A percentile compares a stretch with the other conserved stretches of the same genome.
Conservation (phyloP, 2,329 filamentous ascomycete species). For the Cercospora nicotianae region DNA sequence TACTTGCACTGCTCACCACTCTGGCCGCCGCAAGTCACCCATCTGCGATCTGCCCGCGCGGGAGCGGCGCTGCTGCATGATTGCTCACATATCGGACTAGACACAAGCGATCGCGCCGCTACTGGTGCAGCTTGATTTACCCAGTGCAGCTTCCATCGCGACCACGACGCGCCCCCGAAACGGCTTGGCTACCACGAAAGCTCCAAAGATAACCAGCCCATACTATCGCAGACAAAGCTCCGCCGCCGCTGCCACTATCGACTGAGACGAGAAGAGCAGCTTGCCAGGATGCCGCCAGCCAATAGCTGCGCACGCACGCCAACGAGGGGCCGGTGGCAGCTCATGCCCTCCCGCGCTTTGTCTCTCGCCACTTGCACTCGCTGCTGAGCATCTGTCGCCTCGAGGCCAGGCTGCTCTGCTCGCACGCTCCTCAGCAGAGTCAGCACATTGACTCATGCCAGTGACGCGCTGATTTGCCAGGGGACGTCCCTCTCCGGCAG, state of each 20-base stretch:
- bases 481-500: constrained; percentile 17
- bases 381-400: background rate
- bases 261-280: constrained; percentile 16
- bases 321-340: constrained; percentile 15
- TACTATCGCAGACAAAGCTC: constrained; percentile 25
- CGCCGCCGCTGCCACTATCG: constrained; percentile 18
- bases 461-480: constrained; percentile 12
- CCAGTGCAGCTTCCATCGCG: constrained; percentile 13
- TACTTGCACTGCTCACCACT: constrained; percentile 12
- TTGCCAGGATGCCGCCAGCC: constrained; percentile 16
- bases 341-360: constrained; percentile 21
- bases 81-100: constrained; percentile 27
- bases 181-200: constrained; percentile 14
- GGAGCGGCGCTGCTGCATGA: constrained; percentile 25
- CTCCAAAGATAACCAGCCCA: constrained; percentile 16
- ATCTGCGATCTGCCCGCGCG: constrained; percentile 23
- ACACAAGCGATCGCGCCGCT: constrained; percentile 22
- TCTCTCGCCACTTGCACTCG: background rate
- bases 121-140: background rate
- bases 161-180: constrained; percentile 14
- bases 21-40: constrained; percentile 14
- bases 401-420: background rate
- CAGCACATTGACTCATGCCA: constrained; percentile 15
- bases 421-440: background rate
- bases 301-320: constrained; percentile 19